Evolutionary conservation across 176 grass and related monocot species (phyloP), one percentile per base, ranked within the genome.

Genomic region (Ensete glaucum): DNA sequence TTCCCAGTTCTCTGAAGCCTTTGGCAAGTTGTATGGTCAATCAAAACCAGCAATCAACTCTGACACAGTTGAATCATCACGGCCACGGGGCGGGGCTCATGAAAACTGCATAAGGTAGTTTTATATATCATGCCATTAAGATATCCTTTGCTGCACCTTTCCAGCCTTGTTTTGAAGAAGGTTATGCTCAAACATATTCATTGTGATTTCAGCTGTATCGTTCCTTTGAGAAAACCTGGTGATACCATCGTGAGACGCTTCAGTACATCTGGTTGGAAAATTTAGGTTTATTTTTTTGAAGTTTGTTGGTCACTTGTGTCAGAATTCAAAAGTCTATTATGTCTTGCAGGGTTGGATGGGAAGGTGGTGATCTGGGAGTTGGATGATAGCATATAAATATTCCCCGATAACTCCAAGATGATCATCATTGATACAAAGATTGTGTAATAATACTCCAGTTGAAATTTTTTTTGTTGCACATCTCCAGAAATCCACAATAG

Each of bases 91-190:
- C 1, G 88, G 96, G 23, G 96, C 86, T 66, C 96, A 99, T 73
- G 96, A 94, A 74, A 99, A 99, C 57, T 95, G 96, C 88, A 99
- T 99, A 82, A 95, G 84, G 96, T 99, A 91, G 15, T 53, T 34
- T 76, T 70, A 14, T 60, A 69, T 74, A 11, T 69, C 19, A 66
- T 21, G 76, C 58, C 68, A 62, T 1, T n/a, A 8, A 55, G 26
- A 16, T 19, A n/a, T 22, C 23, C 24, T 71, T 22, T 71, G 53
- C 10, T 66, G 9, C 11, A 64, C 11, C 4, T 16, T 11, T 9
- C 2, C 6, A 79, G 8, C 71, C 73, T n/a, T 78, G 62, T 53
- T 23, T 54, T 2, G 9, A 54, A 73, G 51, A 15, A 19, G 55
- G 54, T 70, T 5, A 62, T 50, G 59, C 49, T 49, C 77, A 58